Evolutionary conservation across 2,329 filamentous ascomycete genomes (phyloP), one percentile per base, ranked within the genome.

Genomic region (Diaporthe aspalathi): DNA sequence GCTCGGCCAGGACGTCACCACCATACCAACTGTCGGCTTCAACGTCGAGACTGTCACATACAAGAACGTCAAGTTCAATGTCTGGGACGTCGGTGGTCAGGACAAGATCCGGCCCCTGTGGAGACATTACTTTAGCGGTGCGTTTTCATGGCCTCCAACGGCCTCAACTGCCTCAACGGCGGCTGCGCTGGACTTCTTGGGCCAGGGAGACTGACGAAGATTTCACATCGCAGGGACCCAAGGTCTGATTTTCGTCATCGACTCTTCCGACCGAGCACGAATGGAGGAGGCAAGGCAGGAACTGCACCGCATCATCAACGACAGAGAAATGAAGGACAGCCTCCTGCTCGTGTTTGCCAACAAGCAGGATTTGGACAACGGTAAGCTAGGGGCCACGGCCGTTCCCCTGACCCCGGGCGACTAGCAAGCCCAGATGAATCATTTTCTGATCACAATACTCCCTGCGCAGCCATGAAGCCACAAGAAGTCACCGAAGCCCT

Each of bases 1-100:
- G 90, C 91, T 98, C 73, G 95, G 95, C 84, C 94, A 98, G 87
- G 95, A 97, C 81, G 95, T 98, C 79, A 98, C 96, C 74, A 98
- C 96, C 67, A 98, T 98, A 80, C 96, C 96, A 57, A 99, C 96
- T 43, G 96, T 99, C 78, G 96, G 95, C 77, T 98, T 98, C 89
- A 98, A 98, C 89, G 96, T 98, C 83, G 95, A 98, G 88, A 97
- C 94, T 5, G 95, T 98, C 79, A 97, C 95, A 76, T 98, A 97
- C 88, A 98, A 98, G 89, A 98, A 98, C 83, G 95, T 98, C 84
- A 97, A 98, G 85, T 98, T 98, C 88, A 98, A 97, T 79, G 95
- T 98, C 74, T 98, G 95, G 95, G 95, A 98, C 86, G 95, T 98
- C 73, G 95, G 95, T 83, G 95, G 95, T 75, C 95, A 98, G 88